Percentiles rank a stretch among this genome's conserved stretches.
phyloP scores from a whole-genome alignment of 306 rosid species.

The barrel medic (Medicago truncatula) region DNA sequence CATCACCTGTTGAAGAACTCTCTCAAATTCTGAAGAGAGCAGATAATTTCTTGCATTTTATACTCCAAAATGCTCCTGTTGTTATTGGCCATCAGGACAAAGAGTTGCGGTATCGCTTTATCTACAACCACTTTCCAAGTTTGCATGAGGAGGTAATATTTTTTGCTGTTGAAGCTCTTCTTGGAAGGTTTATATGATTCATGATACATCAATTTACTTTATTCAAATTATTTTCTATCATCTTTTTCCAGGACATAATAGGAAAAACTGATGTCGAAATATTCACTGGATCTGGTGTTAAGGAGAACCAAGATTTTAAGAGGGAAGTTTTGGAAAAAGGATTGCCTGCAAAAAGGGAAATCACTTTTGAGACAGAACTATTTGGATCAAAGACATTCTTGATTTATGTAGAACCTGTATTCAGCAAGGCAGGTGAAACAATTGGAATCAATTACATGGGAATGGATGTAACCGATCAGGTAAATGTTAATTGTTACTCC shows the following conservation, averaged over 20 bases:
- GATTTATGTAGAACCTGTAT: constrained; percentile 92
- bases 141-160: constrained; percentile 86
- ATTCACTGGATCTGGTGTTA: constrained; percentile 85
- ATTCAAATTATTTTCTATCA: not conserved
- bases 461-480: constrained; percentile 98
- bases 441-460: constrained; percentile 96
- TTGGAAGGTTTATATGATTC: constrained; percentile 45
- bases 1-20: constrained; percentile 89
- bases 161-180: constrained; percentile 45
- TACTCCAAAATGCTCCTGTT: constrained; percentile 95
- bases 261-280: constrained; percentile 97
- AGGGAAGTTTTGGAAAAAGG: constrained; percentile 93
- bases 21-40: constrained; percentile 63
- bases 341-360: constrained; percentile 87
- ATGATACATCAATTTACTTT: not conserved
- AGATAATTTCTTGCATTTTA: constrained; percentile 66
- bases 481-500: constrained; percentile 29
- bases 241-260: constrained; percentile 67
- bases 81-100: constrained; percentile 99
- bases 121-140: constrained; percentile 96
- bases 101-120: constrained; percentile 93
- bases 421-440: constrained; percentile 89
- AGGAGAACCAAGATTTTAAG: constrained; percentile 88
- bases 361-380: constrained; percentile 81
- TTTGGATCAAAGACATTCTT: constrained; percentile 89